Percentiles rank a stretch among this genome's conserved stretches.
Conservation (phyloP, 306 rosid genomes). For the Vachellia collinsii region DNA sequence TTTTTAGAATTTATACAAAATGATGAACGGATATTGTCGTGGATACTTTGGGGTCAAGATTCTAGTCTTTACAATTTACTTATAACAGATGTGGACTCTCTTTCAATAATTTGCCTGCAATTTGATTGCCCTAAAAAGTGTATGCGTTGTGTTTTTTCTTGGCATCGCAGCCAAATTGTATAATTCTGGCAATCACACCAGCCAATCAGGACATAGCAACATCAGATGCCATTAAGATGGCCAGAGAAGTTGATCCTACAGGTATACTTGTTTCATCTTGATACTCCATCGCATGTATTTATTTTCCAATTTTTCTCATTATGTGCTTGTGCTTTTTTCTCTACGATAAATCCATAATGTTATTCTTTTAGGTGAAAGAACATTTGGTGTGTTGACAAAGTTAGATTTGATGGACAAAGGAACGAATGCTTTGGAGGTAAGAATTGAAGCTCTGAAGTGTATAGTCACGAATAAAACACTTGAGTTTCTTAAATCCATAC, state of each 20-base stretch:
- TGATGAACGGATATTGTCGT: not conserved
- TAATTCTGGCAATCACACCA: slow-evolving; percentile 89
- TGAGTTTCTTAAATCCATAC: not conserved
- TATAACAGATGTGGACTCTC: not conserved
- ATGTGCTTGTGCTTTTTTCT: slow-evolving; percentile 19
- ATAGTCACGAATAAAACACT: not conserved
- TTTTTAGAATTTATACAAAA: not conserved
- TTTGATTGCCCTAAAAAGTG: slow-evolving; percentile 19
- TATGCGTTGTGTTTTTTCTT: not conserved
- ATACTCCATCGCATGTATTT: slow-evolving; percentile 1
- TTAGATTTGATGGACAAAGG: slow-evolving; percentile 97
- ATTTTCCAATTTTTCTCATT: not conserved
- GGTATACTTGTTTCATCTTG: slow-evolving; percentile 46
- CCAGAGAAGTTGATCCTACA: slow-evolving; percentile 88
- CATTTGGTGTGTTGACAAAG: slow-evolving; percentile 92
- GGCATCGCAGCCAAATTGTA: slow-evolving; percentile 82
- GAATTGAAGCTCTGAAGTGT: slow-evolving; percentile 27
- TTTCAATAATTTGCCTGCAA: not conserved
- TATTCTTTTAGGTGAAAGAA: slow-evolving; percentile 68
- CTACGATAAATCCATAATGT: slow-evolving; percentile 25
- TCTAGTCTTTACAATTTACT: not conserved
- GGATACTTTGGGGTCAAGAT: not conserved
- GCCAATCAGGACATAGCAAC: slow-evolving; percentile 96
- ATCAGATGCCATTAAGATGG: slow-evolving; percentile 83
- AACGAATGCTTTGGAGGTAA: slow-evolving; percentile 86